A percentile compares a stretch with the other conserved stretches of the same genome.
These are phyloP conservation scores for Sechiopsis laciniata DNA, from an alignment of 306 rosid species.

Conservation along the genomic window DNA sequence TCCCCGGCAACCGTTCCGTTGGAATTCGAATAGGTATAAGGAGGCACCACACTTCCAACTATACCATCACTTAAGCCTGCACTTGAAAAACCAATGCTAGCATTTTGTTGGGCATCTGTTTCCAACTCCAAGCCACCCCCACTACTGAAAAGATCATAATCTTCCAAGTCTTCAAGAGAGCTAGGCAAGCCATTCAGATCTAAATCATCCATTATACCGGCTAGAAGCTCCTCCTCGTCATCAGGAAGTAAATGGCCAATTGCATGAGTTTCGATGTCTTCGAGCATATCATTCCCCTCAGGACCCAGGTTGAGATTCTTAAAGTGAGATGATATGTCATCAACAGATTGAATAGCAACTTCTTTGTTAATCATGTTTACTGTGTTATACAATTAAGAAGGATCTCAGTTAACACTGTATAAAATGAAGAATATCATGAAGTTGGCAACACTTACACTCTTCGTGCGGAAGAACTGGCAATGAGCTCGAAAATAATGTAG, in stretches of 20 bases:
- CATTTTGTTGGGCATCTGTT: conserved; percentile 55
- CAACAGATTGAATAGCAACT: conserved; percentile 2
- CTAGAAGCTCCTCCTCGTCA: conserved; percentile 71
- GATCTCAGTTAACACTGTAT: conserved; percentile 4
- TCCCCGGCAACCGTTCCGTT: conserved; percentile 76
- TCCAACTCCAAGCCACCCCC: conserved; percentile 90
- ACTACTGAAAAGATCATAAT: conserved; percentile 72
- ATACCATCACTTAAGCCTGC: conserved; percentile 49
- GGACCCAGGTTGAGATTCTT: conserved; percentile 28
- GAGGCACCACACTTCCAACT: conserved; percentile 49
- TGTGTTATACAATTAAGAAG: conserved; percentile 32
- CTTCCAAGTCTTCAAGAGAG: conserved; percentile 87
- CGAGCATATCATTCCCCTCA: conserved; percentile 25
- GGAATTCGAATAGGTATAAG: conserved; percentile 57
- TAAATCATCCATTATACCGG: conserved; percentile 77
- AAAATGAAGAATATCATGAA: background rate
- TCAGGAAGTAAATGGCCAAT: conserved; percentile 69
- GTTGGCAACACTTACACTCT: conserved; percentile 45
- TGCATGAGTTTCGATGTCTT: conserved; percentile 42
- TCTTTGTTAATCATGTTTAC: conserved; percentile 31
- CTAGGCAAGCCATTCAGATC: conserved; percentile 73
- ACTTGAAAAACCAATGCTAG: conserved; percentile 43
- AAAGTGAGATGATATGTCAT: conserved; percentile 31
- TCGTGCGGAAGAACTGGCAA: conserved; percentile 72
- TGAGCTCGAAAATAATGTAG: conserved; percentile 74